A percentile compares a stretch with the other conserved stretches of the same genome.
phyloP scores from a whole-genome alignment of 2,329 filamentous ascomycete species.

The Dactylonectria estremocensis region DNA sequence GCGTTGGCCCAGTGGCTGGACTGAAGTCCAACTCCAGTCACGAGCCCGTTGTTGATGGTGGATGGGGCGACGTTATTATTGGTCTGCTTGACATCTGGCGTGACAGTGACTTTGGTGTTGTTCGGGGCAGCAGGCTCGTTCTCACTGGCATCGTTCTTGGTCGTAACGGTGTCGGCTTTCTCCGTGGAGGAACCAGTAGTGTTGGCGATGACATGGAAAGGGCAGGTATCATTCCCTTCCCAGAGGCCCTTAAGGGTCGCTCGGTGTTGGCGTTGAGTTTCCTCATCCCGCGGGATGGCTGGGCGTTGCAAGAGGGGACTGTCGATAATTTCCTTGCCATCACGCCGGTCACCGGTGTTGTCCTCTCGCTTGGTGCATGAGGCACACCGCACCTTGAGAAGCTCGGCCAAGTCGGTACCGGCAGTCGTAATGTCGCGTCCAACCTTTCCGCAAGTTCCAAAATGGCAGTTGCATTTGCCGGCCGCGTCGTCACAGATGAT shows the following conservation, averaged over 20 bases:
- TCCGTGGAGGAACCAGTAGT: background rate
- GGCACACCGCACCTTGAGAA: slow-evolving; percentile 36
- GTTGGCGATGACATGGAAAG: slow-evolving; percentile 19
- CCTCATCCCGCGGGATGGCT: background rate
- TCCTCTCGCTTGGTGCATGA: slow-evolving; percentile 40
- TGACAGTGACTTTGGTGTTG: background rate
- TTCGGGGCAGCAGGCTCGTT: background rate
- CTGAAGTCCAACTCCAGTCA: background rate
- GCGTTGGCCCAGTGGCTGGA: slow-evolving; percentile 3
- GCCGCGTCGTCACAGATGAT: slow-evolving; percentile 33
- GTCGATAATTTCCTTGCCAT: slow-evolving; percentile 30
- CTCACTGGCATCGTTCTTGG: too few species aligned
- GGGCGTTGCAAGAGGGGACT: slow-evolving; percentile 33
- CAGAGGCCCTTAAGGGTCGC: slow-evolving; percentile 21
- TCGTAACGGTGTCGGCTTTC: too few species aligned
- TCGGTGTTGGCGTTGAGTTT: background rate
- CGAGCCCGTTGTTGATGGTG: background rate
- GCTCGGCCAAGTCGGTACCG: background rate
- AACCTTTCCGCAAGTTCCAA: slow-evolving; percentile 44
- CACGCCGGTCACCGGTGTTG: slow-evolving; percentile 28
- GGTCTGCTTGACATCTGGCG: background rate
- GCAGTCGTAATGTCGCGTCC: background rate
- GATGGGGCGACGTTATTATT: too few species aligned
- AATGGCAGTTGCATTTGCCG: slow-evolving; percentile 41
- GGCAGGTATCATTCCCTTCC: slow-evolving; percentile 25